Percentiles rank a stretch among this genome's conserved stretches.
Conservation (phyloP, 495 filamentous ascomycete genomes). For the Penicillium parvum region DNA sequence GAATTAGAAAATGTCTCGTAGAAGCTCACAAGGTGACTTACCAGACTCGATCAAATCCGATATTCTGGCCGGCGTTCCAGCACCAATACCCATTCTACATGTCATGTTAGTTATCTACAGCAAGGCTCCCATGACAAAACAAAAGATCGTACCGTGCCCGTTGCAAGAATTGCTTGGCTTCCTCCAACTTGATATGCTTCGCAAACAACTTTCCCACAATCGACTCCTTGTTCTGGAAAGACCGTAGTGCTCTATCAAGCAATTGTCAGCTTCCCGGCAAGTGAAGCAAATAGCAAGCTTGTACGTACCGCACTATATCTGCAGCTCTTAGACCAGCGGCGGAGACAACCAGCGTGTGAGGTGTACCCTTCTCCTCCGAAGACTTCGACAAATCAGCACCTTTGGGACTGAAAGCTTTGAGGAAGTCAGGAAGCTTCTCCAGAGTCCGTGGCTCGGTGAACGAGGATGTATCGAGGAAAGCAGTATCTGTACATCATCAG, state of each 20-base stretch:
- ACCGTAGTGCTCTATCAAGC: conserved; percentile 57
- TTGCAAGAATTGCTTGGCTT: conserved; percentile 71
- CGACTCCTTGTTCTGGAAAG: conserved; percentile 71
- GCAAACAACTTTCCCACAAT: conserved; percentile 89
- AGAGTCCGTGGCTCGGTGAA: conserved; percentile 60
- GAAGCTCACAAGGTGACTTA: conserved; percentile 27
- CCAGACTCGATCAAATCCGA: conserved; percentile 77
- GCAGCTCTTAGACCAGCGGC: conserved; percentile 77
- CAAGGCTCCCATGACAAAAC: not conserved
- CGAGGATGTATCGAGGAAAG: conserved; percentile 68
- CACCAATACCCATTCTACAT: conserved; percentile 70
- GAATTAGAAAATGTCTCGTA: conserved; percentile 1
- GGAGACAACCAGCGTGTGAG: conserved; percentile 82
- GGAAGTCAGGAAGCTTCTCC: conserved; percentile 69
- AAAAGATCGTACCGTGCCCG: conserved; percentile 47
- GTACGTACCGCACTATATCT: conserved; percentile 62
- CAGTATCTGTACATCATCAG: conserved; percentile 38
- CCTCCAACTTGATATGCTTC: conserved; percentile 93
- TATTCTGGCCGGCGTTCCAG: conserved; percentile 81
- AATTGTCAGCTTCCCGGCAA: conserved; percentile 6
- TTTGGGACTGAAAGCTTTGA: conserved; percentile 59
- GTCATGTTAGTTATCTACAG: conserved; percentile 11
- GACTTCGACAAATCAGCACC: conserved; percentile 50
- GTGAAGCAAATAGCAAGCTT: not conserved
- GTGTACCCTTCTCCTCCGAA: conserved; percentile 66